phyloP scores from a whole-genome alignment of 2,329 filamentous ascomycete genomes.

The Dendryphion nanum region DNA sequence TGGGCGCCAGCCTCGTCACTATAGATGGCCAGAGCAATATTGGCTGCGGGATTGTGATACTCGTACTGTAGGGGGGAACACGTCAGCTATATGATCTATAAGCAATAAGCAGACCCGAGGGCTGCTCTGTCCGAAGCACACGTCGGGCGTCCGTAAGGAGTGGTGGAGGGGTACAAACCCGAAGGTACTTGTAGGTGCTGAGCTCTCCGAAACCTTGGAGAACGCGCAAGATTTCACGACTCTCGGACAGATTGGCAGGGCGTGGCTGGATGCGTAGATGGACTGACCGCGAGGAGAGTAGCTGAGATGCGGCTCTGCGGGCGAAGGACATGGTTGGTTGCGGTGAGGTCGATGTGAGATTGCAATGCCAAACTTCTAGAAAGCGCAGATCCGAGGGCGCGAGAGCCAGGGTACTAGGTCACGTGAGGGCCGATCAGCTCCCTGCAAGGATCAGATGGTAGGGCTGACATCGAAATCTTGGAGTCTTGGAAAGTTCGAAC shows the following conservation, averaged over 20 bases:
- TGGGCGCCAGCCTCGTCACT: slow-evolving; percentile 41
- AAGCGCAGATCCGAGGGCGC: slow-evolving; percentile 4
- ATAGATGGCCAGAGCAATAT: slow-evolving; percentile 48
- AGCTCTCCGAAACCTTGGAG: slow-evolving; percentile 51
- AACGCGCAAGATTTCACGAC: slow-evolving; percentile 48
- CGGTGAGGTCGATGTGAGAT: slow-evolving; percentile 3
- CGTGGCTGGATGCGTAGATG: slow-evolving; percentile 49
- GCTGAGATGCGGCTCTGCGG: slow-evolving; percentile 21
- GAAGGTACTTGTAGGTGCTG: slow-evolving; percentile 47
- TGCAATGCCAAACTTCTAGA: no score
- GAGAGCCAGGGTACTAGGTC: slow-evolving; percentile 14
- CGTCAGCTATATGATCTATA: neutral
- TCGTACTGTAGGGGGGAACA: slow-evolving; percentile 39
- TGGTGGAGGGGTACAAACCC: slow-evolving; percentile 21
- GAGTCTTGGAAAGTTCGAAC: no score
- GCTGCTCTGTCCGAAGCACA: no score
- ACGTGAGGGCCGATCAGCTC: no score
- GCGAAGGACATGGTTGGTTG: slow-evolving; percentile 22
- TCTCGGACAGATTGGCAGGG: slow-evolving; percentile 48
- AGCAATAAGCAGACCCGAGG: no score
- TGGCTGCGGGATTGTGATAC: slow-evolving; percentile 40
- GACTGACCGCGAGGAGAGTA: slow-evolving; percentile 42
- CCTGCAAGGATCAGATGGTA: no score
- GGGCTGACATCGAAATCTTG: no score
- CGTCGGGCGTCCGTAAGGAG: no score